Evolutionary conservation across 129 eudicot genomes (phyloP).

Genomic region (Centaurea solstitialis): DNA sequence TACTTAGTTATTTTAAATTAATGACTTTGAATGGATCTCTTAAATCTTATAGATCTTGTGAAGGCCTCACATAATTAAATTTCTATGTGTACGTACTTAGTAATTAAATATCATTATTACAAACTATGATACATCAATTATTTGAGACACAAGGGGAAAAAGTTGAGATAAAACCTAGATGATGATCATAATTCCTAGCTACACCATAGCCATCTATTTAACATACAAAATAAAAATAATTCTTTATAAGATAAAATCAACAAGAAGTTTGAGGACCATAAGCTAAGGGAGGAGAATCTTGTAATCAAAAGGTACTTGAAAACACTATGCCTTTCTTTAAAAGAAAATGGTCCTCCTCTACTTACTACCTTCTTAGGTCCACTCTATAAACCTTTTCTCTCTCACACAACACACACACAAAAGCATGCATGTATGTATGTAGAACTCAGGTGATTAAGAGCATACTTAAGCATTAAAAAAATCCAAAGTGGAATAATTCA

Average conservation of each 20-base stretch:
- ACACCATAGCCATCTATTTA: background rate
- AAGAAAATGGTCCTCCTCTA: constrained; percentile 27
- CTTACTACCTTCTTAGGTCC: constrained; percentile 24
- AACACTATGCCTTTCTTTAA: constrained; percentile 22
- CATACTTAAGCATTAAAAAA: too few species aligned
- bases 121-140: background rate
- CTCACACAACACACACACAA: background rate
- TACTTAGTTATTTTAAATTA: too few species aligned
- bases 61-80: too few species aligned
- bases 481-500: background rate
- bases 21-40: too few species aligned
- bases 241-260: background rate
- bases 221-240: background rate
- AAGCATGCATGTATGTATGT: background rate
- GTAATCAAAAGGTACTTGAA: constrained; percentile 31
- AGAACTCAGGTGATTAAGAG: background rate
- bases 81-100: too few species aligned
- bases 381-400: constrained; percentile 2
- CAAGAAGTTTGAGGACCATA: constrained; percentile 29
- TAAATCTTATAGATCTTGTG: too few species aligned
- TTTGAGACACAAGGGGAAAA: background rate
- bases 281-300: constrained; percentile 19
- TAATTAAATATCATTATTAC: too few species aligned
- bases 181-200: background rate
- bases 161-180: background rate